Evolutionary conservation across 306 rosid species (phyloP).

Genomic region (Spatholobus suberectus): DNA sequence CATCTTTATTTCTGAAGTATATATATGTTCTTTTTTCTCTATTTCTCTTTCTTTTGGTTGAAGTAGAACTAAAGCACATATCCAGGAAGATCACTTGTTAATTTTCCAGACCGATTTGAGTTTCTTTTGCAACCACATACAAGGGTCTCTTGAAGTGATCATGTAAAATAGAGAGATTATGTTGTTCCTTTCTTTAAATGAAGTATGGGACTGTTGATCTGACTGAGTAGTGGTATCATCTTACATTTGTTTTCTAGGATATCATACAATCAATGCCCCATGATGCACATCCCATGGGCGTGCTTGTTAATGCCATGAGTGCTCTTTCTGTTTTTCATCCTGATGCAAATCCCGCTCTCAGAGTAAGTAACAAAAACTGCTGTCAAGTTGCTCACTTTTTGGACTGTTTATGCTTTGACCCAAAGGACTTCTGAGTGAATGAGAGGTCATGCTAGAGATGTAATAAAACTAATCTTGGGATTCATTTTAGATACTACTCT

Average conservation of each 20-base stretch:
- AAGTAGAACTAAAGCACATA: background rate
- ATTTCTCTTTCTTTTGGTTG: background rate
- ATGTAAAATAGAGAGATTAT: slow-evolving; percentile 4
- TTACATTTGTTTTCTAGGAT: slow-evolving; percentile 61
- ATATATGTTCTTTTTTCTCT: background rate
- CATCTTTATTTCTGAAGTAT: slow-evolving; percentile 8
- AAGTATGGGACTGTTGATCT: slow-evolving; percentile 16
- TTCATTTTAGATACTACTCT: slow-evolving; percentile 11
- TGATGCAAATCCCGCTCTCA: slow-evolving; percentile 92
- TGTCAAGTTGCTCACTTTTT: slow-evolving; percentile 13
- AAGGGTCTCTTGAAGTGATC: background rate
- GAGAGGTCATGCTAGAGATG: background rate
- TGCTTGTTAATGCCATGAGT: slow-evolving; percentile 81
- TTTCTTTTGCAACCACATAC: slow-evolving; percentile 6
- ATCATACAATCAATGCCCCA: slow-evolving; percentile 90
- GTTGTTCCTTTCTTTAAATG: slow-evolving; percentile 1
- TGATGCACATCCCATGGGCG: slow-evolving; percentile 99
- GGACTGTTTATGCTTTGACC: slow-evolving; percentile 11
- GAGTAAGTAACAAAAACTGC: slow-evolving; percentile 53
- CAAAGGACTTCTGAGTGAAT: background rate
- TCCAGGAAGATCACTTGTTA: slow-evolving; percentile 14
- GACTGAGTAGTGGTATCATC: slow-evolving; percentile 2
- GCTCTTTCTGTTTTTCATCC: slow-evolving; percentile 90
- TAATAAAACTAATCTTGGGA: background rate
- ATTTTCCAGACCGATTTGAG: background rate